Conservation (phyloP, 2,329 filamentous ascomycete species). For the Neocatenulostroma microsporum region DNA sequence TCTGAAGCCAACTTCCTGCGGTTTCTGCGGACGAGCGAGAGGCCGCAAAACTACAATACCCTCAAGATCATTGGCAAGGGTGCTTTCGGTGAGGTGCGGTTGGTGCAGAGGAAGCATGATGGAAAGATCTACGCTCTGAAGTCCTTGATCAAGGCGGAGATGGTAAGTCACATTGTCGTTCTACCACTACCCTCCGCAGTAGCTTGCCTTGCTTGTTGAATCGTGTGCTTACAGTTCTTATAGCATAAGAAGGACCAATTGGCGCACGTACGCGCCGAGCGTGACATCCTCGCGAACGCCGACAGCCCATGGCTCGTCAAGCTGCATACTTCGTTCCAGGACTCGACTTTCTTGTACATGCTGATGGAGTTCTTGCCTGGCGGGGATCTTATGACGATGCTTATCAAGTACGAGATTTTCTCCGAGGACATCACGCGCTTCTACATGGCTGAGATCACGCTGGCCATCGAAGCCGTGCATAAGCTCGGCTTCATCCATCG, state of each 20-base stretch:
- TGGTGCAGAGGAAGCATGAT: constrained; percentile 93
- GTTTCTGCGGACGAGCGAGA: constrained; percentile 87
- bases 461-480: constrained; percentile 98
- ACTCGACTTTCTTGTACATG: constrained; percentile 94
- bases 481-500: constrained; percentile 97
- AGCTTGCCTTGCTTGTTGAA: not conserved
- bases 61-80: constrained; percentile 99
- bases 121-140: constrained; percentile 98
- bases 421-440: constrained; percentile 97
- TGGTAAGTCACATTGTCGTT: constrained; percentile 45
- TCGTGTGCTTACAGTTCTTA: constrained; percentile 10
- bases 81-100: constrained; percentile 95
- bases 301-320: constrained; percentile 99
- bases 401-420: constrained; percentile 99
- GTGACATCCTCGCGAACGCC: constrained; percentile 97
- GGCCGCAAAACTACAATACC: constrained; percentile 88
- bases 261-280: constrained; percentile 91
- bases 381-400: constrained; percentile 98
- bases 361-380: constrained; percentile 98
- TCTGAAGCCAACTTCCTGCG: constrained; percentile 90
- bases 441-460: constrained; percentile 96
- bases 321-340: constrained; percentile 96
- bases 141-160: constrained; percentile 95
- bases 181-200: not conserved
- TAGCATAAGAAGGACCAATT: constrained; percentile 95